These are phyloP conservation scores for Aspergillus glaucus DNA, from an alignment of 2,329 filamentous ascomycete genomes.

Conservation along the genomic window DNA sequence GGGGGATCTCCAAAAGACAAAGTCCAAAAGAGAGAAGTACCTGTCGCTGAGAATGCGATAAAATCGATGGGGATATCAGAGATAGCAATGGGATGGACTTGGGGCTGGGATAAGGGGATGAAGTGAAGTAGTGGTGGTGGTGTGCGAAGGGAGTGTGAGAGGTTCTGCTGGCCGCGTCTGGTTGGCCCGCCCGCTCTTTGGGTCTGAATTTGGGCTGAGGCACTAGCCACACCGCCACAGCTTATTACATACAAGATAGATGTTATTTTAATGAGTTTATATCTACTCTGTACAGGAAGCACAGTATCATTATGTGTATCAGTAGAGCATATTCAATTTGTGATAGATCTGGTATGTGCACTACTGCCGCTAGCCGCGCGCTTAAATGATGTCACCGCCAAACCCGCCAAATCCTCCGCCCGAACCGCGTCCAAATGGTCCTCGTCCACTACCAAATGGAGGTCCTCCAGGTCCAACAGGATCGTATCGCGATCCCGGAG, in stretches of 20 bases:
- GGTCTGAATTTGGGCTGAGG: background rate
- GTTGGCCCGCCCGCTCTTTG: slow-evolving; percentile 3
- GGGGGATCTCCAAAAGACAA: background rate
- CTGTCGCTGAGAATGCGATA: slow-evolving; percentile 5
- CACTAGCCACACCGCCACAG: slow-evolving; percentile 1
- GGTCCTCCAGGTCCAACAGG: slow-evolving; percentile 67
- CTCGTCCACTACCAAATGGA: slow-evolving; percentile 39
- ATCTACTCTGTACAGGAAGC: no score
- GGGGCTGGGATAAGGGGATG: slow-evolving; percentile 1
- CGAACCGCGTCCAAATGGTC: slow-evolving; percentile 41
- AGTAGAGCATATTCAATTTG: background rate
- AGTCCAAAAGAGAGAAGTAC: slow-evolving; percentile 2
- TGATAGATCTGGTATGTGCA: background rate
- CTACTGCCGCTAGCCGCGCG: slow-evolving; percentile 5
- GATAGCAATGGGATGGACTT: slow-evolving; percentile 1
- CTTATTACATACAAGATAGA: slow-evolving; percentile 34
- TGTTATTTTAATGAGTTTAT: background rate
- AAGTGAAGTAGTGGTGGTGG: slow-evolving; percentile 2
- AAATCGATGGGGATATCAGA: slow-evolving; percentile 4
- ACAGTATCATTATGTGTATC: no score
- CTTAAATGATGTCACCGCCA: slow-evolving; percentile 38
- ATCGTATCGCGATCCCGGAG: slow-evolving; percentile 88
- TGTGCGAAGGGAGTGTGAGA: slow-evolving; percentile 3
- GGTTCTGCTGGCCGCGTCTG: slow-evolving; percentile 2
- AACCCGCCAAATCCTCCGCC: slow-evolving; percentile 42